Evolutionary conservation across 2,329 filamentous ascomycete species (phyloP).

Genomic region (Verticillium dahliae): DNA sequence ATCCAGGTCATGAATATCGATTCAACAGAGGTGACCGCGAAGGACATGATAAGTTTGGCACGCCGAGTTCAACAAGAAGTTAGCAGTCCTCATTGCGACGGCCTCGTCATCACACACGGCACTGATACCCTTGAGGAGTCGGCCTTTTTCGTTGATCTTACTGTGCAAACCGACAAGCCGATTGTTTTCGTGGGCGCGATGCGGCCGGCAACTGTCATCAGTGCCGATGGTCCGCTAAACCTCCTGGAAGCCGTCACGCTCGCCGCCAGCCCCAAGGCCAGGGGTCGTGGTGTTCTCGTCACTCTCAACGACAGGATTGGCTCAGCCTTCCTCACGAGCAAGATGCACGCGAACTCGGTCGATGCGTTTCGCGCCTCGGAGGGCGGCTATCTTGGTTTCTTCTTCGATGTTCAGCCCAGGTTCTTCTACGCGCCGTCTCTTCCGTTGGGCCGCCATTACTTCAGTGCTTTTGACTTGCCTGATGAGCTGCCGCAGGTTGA

Average conservation of each 20-base stretch:
- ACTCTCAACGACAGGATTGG: conserved; percentile 45
- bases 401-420: conserved; percentile 50
- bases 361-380: conserved; percentile 57
- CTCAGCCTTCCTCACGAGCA: conserved; percentile 51
- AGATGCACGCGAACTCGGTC: conserved; percentile 56
- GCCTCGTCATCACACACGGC: conserved; percentile 56
- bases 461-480: conserved; percentile 14
- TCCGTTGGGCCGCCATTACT: conserved; percentile 39
- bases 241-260: conserved; percentile 53
- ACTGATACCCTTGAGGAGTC: conserved; percentile 61
- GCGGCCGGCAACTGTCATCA: conserved; percentile 55
- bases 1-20: conserved; percentile 45
- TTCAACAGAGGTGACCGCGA: conserved; percentile 39
- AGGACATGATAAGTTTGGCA: conserved; percentile 39
- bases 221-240: conserved; percentile 58
- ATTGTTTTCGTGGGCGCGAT: conserved; percentile 56
- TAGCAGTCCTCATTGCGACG: conserved; percentile 31
- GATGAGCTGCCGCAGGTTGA: conserved; percentile 45
- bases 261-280: conserved; percentile 37
- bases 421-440: conserved; percentile 51
- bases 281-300: conserved; percentile 49
- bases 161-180: conserved; percentile 50
- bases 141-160: conserved; percentile 56
- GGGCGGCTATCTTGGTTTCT: conserved; percentile 49
- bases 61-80: conserved; percentile 42